Base-by-base conservation (phyloP, 148 eudicot genomes). In the Bassia scoparia region DNA sequence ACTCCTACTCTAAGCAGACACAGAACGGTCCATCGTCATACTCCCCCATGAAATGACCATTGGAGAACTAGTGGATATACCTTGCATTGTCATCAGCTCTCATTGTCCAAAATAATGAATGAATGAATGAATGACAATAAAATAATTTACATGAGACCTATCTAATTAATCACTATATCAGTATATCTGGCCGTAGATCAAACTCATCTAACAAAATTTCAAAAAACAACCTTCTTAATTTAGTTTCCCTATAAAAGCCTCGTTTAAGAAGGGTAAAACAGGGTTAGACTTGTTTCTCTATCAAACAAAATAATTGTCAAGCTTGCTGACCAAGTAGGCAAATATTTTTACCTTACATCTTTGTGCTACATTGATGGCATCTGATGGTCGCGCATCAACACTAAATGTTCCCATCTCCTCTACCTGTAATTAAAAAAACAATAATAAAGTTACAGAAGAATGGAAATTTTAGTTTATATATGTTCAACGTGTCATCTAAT, bases 321-420 rank as follows among this genome's bases (percentile, higher is more conserved):
- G 7, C 17, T 29, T 18, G 14, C 20, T 44, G 18, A 30, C 58
- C 15, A 67, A 29, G 14, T 20, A 44, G 27, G n/a, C n/a, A n/a
- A n/a, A n/a, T 3, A 65, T 62, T 35, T 72, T 59, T 81, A 88
- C 96, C 92, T 77, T 81, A 69, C 87, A 90, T 81, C 86, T 83
- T 74, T 75, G 74, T 52, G 96, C 96, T 48, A 88, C 78, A 77
- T 88, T 90, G 73, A 90, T 85, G 81, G 96, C 92, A 90, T 90
- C 96, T 31, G 96, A 90, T 24, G 96, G 92, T 29, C 87, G 88
- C 61, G 89, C 90, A 82, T 90, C 93, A 48, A 90, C 84, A 72
- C 86, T 87, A 63, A 87, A 74, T 72, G 67, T 76, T 61, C 72
- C 87, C 43, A 69, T 81, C 73, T 78, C 81, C 26, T 89, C 96